Evolutionary conservation across 495 filamentous ascomycete species (phyloP).

Genomic region (Cercophora scortea): DNA sequence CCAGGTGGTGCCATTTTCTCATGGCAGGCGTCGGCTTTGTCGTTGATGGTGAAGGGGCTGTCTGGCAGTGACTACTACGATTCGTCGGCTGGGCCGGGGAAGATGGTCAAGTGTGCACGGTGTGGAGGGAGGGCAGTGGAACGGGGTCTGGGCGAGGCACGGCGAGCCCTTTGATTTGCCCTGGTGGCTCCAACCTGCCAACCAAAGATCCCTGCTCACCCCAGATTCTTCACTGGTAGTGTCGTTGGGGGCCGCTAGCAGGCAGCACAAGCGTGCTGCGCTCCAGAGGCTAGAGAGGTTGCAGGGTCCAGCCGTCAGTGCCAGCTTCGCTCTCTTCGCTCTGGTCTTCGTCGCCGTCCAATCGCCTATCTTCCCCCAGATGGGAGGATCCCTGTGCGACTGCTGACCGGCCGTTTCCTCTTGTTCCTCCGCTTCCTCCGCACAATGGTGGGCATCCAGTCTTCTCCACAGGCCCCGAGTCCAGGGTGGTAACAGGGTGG

Average conservation of each 20-base stretch:
- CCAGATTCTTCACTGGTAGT: conserved; percentile 11
- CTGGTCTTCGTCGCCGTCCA: neutral
- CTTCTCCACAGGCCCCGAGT: conserved; percentile 7
- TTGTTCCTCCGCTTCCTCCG: conserved; percentile 14
- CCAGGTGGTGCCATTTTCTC: too few relatives aligned
- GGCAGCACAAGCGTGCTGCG: neutral
- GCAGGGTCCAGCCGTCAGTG: neutral
- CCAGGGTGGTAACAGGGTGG: too few relatives aligned
- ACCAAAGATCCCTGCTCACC: conserved; percentile 13
- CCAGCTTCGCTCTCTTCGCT: conserved; percentile 4
- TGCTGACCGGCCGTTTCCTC: conserved; percentile 12
- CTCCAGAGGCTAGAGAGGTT: neutral
- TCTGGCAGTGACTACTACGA: too few relatives aligned
- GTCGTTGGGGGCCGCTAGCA: conserved; percentile 1
- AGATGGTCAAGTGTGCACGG: too few relatives aligned
- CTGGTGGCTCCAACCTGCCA: too few relatives aligned
- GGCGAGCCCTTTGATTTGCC: too few relatives aligned
- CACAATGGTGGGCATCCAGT: neutral
- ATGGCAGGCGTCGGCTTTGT: too few relatives aligned
- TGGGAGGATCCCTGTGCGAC: neutral
- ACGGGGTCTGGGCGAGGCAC: too few relatives aligned
- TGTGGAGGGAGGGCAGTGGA: too few relatives aligned
- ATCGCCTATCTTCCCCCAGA: neutral
- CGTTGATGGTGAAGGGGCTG: too few relatives aligned
- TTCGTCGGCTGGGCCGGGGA: too few relatives aligned